phyloP scores from a whole-genome alignment of 2,329 filamentous ascomycete genomes.

The Pseudovirgaria hyperparasitica region DNA sequence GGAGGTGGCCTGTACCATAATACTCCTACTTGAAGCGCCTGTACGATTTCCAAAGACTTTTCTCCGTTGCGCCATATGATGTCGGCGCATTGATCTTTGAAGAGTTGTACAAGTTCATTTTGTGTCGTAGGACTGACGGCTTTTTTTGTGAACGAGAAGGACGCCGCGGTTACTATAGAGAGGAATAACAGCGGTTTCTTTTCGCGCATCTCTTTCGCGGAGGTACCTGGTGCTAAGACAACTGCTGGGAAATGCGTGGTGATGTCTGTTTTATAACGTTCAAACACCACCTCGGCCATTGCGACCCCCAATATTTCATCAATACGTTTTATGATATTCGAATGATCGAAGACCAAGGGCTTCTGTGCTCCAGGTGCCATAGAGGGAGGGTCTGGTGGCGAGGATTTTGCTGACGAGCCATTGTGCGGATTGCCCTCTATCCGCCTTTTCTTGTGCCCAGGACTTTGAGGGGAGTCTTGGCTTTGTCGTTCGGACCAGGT shows the following conservation, averaged over 20 bases:
- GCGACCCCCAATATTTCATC: slow-evolving; percentile 38
- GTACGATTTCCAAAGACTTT: slow-evolving; percentile 73
- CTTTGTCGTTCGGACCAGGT: too few relatives aligned
- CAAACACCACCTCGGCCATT: slow-evolving; percentile 42
- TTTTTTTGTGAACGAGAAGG: slow-evolving; percentile 30
- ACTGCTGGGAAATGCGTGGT: slow-evolving; percentile 45
- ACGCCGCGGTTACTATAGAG: slow-evolving; percentile 41
- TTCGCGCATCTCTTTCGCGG: slow-evolving; percentile 40
- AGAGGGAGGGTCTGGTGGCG: too few relatives aligned
- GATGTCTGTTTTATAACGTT: slow-evolving; percentile 42
- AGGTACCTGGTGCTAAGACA: slow-evolving; percentile 41
- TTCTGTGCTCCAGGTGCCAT: too few relatives aligned
- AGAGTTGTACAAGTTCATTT: slow-evolving; percentile 49
- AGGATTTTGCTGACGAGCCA: too few relatives aligned
- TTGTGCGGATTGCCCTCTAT: too few relatives aligned
- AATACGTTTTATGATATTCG: slow-evolving; percentile 24
- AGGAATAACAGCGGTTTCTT: slow-evolving; percentile 49
- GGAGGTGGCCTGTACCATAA: slow-evolving; percentile 81
- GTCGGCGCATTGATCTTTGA: slow-evolving; percentile 62
- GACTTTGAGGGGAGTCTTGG: background rate
- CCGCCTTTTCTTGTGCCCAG: background rate
- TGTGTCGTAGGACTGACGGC: slow-evolving; percentile 43
- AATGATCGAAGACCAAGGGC: too few relatives aligned
- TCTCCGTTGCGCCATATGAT: slow-evolving; percentile 62
- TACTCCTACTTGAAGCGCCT: slow-evolving; percentile 61